Conservation (phyloP, 2,329 filamentous ascomycete species). For the Sclerotinia sclerotiorum region DNA sequence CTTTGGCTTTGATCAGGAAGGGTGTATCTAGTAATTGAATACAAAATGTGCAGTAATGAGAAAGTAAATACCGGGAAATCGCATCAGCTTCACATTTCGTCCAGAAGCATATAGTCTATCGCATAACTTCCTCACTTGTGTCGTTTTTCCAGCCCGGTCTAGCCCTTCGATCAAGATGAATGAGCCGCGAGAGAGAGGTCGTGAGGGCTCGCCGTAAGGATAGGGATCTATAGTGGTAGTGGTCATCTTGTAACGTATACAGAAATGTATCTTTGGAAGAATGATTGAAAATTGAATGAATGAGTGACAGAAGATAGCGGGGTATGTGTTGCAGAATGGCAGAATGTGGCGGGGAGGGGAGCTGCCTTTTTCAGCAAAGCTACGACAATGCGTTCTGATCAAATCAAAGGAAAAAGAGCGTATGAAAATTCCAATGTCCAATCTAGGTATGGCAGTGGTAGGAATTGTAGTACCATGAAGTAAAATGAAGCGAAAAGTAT, state of each 20-base stretch:
- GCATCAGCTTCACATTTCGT: constrained; percentile 55
- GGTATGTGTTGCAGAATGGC: constrained; percentile 5
- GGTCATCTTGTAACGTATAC: constrained; percentile 26
- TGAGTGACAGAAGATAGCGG: constrained; percentile 1
- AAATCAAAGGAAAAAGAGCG: neutral
- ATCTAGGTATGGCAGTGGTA: neutral
- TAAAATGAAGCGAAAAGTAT: neutral
- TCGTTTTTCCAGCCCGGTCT: constrained; percentile 71
- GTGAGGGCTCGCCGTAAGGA: constrained; percentile 36
- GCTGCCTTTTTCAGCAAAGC: neutral
- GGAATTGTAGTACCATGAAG: neutral
- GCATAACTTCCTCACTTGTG: constrained; percentile 62
- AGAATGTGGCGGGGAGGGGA: neutral
- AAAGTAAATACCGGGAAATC: constrained; percentile 60
- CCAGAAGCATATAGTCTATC: constrained; percentile 52
- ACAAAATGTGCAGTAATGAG: neutral
- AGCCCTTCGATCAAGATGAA: constrained; percentile 72
- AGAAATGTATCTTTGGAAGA: neutral
- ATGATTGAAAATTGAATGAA: neutral
- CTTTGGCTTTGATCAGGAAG: neutral
- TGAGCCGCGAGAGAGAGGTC: constrained; percentile 49
- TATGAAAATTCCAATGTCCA: neutral
- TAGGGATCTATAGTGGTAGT: constrained; percentile 24
- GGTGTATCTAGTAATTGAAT: neutral
- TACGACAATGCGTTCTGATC: neutral